Evolutionary conservation across 2,329 filamentous ascomycete genomes (phyloP).

Genomic region (Penicillium sp.): DNA sequence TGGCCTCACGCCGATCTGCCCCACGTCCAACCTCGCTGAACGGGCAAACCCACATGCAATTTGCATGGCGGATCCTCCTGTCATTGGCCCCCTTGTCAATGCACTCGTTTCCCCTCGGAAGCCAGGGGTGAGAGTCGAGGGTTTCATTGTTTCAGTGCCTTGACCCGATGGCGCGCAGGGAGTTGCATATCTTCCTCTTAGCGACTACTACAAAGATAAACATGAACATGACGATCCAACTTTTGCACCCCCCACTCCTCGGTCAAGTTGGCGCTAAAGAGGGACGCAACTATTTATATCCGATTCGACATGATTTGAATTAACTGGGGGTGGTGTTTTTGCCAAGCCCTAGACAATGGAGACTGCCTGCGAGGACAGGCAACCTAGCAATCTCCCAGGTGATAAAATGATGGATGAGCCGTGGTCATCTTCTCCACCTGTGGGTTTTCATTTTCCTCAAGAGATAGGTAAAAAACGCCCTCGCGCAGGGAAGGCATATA

Average conservation of each 20-base stretch:
- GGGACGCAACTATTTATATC: slow-evolving; percentile 28
- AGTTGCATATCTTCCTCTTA: slow-evolving; percentile 4
- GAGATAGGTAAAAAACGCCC: too few species aligned
- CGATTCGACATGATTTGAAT: slow-evolving; percentile 12
- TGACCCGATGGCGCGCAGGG: slow-evolving; percentile 7
- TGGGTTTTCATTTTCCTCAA: too few species aligned
- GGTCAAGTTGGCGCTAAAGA: slow-evolving; percentile 19
- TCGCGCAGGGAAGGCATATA: background rate
- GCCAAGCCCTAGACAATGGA: slow-evolving; percentile 15
- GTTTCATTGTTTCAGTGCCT: slow-evolving; percentile 6
- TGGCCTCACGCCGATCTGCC: slow-evolving; percentile 23
- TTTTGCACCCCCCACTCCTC: background rate
- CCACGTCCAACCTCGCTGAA: slow-evolving; percentile 15
- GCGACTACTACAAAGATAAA: too few species aligned
- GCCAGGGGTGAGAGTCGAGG: slow-evolving; percentile 17
- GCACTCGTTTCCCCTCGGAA: slow-evolving; percentile 13
- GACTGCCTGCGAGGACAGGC: slow-evolving; percentile 1
- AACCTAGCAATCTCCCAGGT: slow-evolving; percentile 17
- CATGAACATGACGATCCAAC: slow-evolving; percentile 8
- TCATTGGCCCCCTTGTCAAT: slow-evolving; percentile 20
- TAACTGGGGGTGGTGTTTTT: background rate
- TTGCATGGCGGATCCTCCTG: slow-evolving; percentile 12
- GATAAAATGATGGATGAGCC: background rate
- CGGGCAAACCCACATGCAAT: slow-evolving; percentile 18
- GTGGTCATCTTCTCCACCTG: slow-evolving; percentile 2